Evolutionary conservation across 352 stramenopile species (phyloP).

Genomic region (Stephanocyclus meneghinianus): DNA sequence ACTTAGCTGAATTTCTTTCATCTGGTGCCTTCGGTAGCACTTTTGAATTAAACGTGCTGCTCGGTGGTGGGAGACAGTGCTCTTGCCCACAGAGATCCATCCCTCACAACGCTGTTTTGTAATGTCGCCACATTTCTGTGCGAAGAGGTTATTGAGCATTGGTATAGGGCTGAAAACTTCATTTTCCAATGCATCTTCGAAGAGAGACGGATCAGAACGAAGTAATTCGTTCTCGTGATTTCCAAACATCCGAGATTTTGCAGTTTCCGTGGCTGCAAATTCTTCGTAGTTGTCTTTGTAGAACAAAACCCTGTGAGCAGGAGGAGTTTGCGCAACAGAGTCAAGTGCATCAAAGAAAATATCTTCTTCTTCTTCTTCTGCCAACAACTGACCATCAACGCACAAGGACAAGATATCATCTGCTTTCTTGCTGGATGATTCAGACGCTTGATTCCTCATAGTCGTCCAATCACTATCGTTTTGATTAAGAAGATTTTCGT

Average conservation of each 20-base stretch:
- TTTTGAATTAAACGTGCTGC: constrained; percentile 11
- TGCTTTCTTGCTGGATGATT: not conserved
- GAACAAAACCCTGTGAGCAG: not conserved
- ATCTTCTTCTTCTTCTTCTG: constrained; percentile 7
- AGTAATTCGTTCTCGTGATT: not conserved
- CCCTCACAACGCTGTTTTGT: not conserved
- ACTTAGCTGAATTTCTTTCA: not conserved
- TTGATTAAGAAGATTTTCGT: no score
- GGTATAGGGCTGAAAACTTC: not conserved
- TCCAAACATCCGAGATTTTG: not conserved
- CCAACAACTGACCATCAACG: constrained; percentile 2
- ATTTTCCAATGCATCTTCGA: constrained; percentile 16
- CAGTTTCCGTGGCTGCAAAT: not conserved
- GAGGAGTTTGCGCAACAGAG: not conserved
- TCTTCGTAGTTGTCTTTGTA: constrained; percentile 8
- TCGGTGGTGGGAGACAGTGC: not conserved
- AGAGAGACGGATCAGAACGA: constrained; percentile 8
- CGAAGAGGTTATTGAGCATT: not conserved
- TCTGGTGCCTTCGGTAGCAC: not conserved
- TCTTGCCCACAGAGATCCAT: not conserved
- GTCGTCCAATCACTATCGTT: no score
- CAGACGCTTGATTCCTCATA: not conserved
- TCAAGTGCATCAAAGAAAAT: constrained; percentile 7
- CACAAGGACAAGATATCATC: constrained; percentile 15
- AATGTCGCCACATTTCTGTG: not conserved